phyloP scores from a whole-genome alignment of 805 yeast genomes.

The Candida cerambycidarum region DNA sequence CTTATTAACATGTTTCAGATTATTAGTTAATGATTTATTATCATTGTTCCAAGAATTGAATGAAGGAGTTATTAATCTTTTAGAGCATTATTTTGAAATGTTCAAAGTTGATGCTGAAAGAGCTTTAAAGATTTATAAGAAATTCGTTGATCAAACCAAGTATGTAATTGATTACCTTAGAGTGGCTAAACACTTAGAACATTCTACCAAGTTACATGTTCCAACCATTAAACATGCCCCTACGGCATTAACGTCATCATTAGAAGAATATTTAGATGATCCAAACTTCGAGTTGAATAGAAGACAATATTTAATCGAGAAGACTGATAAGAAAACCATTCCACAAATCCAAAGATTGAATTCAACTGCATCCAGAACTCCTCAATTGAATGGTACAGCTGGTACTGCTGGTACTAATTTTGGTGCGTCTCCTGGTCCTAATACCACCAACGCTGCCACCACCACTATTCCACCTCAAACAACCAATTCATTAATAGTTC shows the following conservation, averaged over 20 bases:
- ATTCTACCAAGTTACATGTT: slow-evolving; percentile 83
- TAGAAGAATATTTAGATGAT: slow-evolving; percentile 87
- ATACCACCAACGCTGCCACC: no score
- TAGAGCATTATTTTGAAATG: slow-evolving; percentile 95
- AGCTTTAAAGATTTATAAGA: slow-evolving; percentile 79
- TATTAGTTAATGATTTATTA: slow-evolving; percentile 86
- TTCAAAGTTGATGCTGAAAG: slow-evolving; percentile 81
- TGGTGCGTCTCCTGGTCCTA: no score
- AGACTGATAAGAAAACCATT: slow-evolving; percentile 37
- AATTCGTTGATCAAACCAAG: slow-evolving; percentile 81
- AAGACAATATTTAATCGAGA: slow-evolving; percentile 72
- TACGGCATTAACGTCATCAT: slow-evolving; percentile 80
- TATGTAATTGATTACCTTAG: slow-evolving; percentile 85
- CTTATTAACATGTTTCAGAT: slow-evolving; percentile 76
- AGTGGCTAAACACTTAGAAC: slow-evolving; percentile 85
- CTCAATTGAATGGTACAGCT: slow-evolving; percentile 6
- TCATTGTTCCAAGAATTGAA: slow-evolving; percentile 85
- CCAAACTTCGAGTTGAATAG: slow-evolving; percentile 80
- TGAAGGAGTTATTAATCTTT: slow-evolving; percentile 91
- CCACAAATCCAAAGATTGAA: slow-evolving; percentile 1
- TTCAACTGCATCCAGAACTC: slow-evolving; percentile 4
- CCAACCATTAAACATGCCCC: slow-evolving; percentile 98
- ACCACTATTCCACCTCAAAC: no score
- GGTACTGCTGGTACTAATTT: no score
- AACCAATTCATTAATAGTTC: slow-evolving; percentile 31